phyloP scores from a whole-genome alignment of 441 rosid genomes.

The Populus hybrid region DNA sequence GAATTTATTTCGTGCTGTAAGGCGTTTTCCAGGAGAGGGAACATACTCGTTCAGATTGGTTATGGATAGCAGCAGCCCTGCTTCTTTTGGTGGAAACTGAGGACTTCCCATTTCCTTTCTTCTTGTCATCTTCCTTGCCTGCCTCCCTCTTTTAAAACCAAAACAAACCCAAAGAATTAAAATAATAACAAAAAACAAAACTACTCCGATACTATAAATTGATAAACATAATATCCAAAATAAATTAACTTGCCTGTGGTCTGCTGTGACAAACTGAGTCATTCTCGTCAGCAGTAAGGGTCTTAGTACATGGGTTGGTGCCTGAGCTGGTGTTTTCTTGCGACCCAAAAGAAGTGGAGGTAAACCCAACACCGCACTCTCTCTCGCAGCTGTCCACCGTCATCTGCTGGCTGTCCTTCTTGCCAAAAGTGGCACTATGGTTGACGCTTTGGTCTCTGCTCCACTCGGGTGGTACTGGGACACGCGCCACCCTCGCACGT shows the following conservation, averaged over 20 bases:
- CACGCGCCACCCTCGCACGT: constrained; percentile 43
- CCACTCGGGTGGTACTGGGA: constrained; percentile 44
- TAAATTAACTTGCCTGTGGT: constrained; percentile 36
- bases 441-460: constrained; percentile 54
- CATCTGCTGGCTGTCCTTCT: constrained; percentile 38
- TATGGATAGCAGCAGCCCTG: constrained; percentile 92
- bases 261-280: constrained; percentile 74
- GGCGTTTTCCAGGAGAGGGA: neutral
- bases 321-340: constrained; percentile 50
- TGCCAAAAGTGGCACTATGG: constrained; percentile 49
- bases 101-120: constrained; percentile 48
- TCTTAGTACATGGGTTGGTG: constrained; percentile 20
- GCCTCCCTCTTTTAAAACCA: constrained; percentile 30
- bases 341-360: constrained; percentile 62
- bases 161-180: neutral
- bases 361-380: constrained; percentile 41
- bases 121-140: constrained; percentile 42
- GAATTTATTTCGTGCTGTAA: neutral
- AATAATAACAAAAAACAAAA: neutral
- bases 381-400: constrained; percentile 52
- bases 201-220: neutral
- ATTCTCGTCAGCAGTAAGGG: constrained; percentile 49
- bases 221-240: neutral
- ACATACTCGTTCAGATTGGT: constrained; percentile 93
- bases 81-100: constrained; percentile 69